Base-by-base conservation (phyloP, 371 early-diverging fungal species). In the Conidiobolus incongruus region DNA sequence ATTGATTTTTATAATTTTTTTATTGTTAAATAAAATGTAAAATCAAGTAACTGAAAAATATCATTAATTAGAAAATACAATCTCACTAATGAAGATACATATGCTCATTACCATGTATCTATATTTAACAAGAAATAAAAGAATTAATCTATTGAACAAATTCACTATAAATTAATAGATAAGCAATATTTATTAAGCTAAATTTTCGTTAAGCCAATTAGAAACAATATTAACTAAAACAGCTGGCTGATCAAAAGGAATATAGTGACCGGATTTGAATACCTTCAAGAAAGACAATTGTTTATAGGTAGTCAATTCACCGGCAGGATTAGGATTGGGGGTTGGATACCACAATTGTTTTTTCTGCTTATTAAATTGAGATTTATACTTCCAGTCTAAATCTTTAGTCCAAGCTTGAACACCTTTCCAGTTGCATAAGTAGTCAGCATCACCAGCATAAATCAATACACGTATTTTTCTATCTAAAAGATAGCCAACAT, bases 341-440 rank as follows among this genome's bases (percentile, higher is more conserved):
- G 19, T 30, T 35, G 37, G 54, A 44, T n/a, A n/a, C 75, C 76
- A 77, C 29, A 60, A 53, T 30, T 52, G 51, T 48, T 77, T 75
- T 47, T 74, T 62, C 33, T 74, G 72, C 23, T 61, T 47, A 28
- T 61, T 48, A 58, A 81, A 84, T 23, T 66, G 75, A 4, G 57
- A 47, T 45, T 70, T 57, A 33, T 85, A 86, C 28, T 60, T 52
- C 95, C 95, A 94, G 29, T 72, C 70, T 38, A 94, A 61, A 16
- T 62, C 72, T 28, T 71, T 47, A 5, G 81, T 61, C 88, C 88
- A 91, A 2, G 85, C 89, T 65, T 84, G 82, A 70, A 86, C 90
- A 42, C 91, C 91, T 52, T 80, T 74, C 89, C 89, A 89, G 58
- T 84, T 84, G 66, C n/a, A n/a, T n/a, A n/a, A n/a, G n/a, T n/a